Evolutionary conservation across 805 yeast species (phyloP).

Genomic region (Starmerella gropengiesseri): DNA sequence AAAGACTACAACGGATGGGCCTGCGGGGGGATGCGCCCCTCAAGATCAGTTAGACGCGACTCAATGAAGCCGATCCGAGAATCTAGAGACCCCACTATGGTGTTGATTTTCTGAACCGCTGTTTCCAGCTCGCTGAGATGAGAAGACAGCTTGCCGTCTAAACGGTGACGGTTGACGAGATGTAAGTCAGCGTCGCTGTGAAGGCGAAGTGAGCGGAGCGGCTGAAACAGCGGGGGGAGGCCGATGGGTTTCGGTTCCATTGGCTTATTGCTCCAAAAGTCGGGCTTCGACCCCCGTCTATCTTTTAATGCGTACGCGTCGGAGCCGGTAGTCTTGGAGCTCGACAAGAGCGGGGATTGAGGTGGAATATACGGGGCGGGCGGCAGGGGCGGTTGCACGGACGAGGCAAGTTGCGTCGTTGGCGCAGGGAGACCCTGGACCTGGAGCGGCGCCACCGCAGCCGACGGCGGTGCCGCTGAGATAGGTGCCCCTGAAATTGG

Average conservation of each 20-base stretch:
- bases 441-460: no score
- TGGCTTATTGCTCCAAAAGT: constrained; percentile 6
- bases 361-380: no score
- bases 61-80: constrained; percentile 4
- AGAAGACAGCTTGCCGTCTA: constrained; percentile 4
- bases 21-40: not conserved
- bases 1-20: not conserved
- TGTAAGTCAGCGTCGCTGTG: constrained; percentile 7
- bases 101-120: constrained; percentile 4
- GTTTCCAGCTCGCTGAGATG: constrained; percentile 4
- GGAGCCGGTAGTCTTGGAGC: no score
- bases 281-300: constrained; percentile 5
- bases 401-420: no score
- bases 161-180: constrained; percentile 3
- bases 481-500: no score
- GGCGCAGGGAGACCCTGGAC: no score
- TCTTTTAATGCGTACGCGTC: no score
- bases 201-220: constrained; percentile 4
- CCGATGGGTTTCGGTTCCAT: constrained; percentile 6
- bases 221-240: constrained; percentile 5
- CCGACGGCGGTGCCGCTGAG: no score
- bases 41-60: constrained; percentile 4
- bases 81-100: constrained; percentile 3
- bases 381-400: no score
- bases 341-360: no score